Evolutionary conservation across 805 yeast species (phyloP).

Genomic region (Tetrapisispora nanseiensis): DNA sequence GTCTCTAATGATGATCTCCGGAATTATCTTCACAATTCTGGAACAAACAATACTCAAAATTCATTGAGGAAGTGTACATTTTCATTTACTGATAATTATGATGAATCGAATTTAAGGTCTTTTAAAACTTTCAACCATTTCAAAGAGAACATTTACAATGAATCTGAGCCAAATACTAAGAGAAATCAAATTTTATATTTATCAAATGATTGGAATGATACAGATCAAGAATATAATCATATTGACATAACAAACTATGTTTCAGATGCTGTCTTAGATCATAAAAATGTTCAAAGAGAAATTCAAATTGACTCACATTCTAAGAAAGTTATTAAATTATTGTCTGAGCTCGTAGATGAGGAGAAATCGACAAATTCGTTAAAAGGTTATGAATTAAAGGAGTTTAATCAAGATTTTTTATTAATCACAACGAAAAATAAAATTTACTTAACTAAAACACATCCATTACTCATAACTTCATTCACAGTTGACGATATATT

Average conservation of each 20-base stretch:
- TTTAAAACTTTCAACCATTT: no score
- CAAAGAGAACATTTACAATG: not conserved
- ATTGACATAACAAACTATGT: not conserved
- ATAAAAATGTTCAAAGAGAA: not conserved
- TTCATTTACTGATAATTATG: not conserved
- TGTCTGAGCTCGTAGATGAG: constrained; percentile 2
- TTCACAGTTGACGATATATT: constrained; percentile 16
- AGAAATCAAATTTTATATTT: not conserved
- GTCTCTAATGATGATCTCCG: not conserved
- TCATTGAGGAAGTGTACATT: not conserved
- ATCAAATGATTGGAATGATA: not conserved
- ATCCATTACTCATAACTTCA: constrained; percentile 19
- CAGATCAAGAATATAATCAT: not conserved
- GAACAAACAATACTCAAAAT: not conserved
- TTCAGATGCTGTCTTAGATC: not conserved
- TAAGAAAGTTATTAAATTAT: constrained; percentile 11
- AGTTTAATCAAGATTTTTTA: constrained; percentile 12
- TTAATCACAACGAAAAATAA: constrained; percentile 11
- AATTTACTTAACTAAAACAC: constrained; percentile 11
- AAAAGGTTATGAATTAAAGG: constrained; percentile 11
- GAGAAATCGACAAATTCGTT: constrained; percentile 2
- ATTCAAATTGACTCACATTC: constrained; percentile 11
- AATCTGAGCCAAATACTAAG: not conserved
- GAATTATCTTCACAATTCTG: no score
- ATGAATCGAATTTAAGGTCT: not conserved